Conservation (phyloP, 148 eudicot genomes). For the Cornus controversa region DNA sequence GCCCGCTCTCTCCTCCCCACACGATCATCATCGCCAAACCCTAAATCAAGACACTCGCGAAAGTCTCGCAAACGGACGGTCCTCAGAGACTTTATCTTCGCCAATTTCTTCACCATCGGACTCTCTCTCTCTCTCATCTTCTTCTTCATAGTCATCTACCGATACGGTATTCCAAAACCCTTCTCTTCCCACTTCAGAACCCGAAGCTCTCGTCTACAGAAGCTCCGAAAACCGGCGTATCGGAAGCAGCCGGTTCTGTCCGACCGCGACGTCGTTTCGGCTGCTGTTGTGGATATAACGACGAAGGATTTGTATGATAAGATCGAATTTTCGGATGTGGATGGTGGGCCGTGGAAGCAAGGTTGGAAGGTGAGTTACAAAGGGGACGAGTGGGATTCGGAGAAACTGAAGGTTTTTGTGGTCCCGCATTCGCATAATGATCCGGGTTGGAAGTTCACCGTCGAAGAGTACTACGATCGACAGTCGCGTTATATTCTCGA, state of each 20-base stretch:
- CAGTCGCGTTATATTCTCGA: slow-evolving; percentile 88
- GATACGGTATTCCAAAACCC: slow-evolving; percentile 40
- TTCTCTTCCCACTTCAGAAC: slow-evolving; percentile 23
- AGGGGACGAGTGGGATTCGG: slow-evolving; percentile 83
- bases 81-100: slow-evolving; percentile 51
- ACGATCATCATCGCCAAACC: slow-evolving; percentile 16
- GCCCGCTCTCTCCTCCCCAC: slow-evolving; percentile 63
- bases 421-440: slow-evolving; percentile 98
- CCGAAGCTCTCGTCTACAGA: slow-evolving; percentile 19
- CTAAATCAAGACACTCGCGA: slow-evolving; percentile 45
- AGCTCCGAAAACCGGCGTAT: slow-evolving; percentile 34
- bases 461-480: slow-evolving; percentile 85
- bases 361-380: slow-evolving; percentile 81
- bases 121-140: slow-evolving; percentile 55
- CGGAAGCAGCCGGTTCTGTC: slow-evolving; percentile 30
- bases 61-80: slow-evolving; percentile 44
- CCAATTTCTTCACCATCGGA: slow-evolving; percentile 69
- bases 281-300: slow-evolving; percentile 65
- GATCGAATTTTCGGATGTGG: slow-evolving; percentile 70
- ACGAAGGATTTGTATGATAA: slow-evolving; percentile 83
- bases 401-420: slow-evolving; percentile 83
- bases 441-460: slow-evolving; percentile 98
- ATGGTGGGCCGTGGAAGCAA: slow-evolving; percentile 97
- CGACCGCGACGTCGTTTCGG: slow-evolving; percentile 24
- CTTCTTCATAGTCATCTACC: slow-evolving; percentile 50